phyloP scores from a whole-genome alignment of 73 alveolate species.

The Paramecium caudatum region DNA sequence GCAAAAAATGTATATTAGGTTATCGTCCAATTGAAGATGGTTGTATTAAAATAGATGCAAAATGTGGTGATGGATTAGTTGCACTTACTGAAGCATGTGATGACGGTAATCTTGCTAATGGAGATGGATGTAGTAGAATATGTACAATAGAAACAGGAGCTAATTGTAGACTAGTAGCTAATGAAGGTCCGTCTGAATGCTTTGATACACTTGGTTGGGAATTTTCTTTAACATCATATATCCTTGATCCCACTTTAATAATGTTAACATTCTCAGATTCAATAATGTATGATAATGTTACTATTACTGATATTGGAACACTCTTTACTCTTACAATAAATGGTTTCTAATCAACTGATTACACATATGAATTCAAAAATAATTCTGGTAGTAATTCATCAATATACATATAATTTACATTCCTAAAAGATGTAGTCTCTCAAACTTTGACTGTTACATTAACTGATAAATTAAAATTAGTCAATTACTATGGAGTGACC shows the following conservation, averaged over 20 bases:
- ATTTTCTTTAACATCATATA: background rate
- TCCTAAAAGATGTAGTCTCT: slow-evolving; percentile 34
- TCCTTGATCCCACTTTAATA: slow-evolving; percentile 5
- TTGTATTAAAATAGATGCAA: background rate
- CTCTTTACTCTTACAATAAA: background rate
- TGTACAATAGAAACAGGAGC: slow-evolving; percentile 59
- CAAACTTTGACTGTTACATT: slow-evolving; percentile 49
- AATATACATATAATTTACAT: background rate
- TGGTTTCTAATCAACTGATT: background rate
- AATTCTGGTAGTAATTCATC: slow-evolving; percentile 11
- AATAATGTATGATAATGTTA: slow-evolving; percentile 13
- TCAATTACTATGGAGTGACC: background rate
- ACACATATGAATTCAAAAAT: slow-evolving; percentile 7
- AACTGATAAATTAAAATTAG: background rate
- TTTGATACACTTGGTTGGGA: slow-evolving; percentile 50
- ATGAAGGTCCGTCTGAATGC: slow-evolving; percentile 68
- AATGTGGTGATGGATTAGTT: slow-evolving; percentile 55
- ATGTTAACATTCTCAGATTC: background rate
- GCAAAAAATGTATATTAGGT: slow-evolving; percentile 8
- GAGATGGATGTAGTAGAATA: slow-evolving; percentile 55
- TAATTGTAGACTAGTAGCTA: slow-evolving; percentile 29
- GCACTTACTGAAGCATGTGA: slow-evolving; percentile 46
- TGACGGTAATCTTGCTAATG: slow-evolving; percentile 68
- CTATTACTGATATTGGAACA: background rate
- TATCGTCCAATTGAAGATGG: background rate